These are phyloP conservation scores for Aegilops longissima DNA, from an alignment of 176 grass and related monocot species.

Conservation along the genomic window DNA sequence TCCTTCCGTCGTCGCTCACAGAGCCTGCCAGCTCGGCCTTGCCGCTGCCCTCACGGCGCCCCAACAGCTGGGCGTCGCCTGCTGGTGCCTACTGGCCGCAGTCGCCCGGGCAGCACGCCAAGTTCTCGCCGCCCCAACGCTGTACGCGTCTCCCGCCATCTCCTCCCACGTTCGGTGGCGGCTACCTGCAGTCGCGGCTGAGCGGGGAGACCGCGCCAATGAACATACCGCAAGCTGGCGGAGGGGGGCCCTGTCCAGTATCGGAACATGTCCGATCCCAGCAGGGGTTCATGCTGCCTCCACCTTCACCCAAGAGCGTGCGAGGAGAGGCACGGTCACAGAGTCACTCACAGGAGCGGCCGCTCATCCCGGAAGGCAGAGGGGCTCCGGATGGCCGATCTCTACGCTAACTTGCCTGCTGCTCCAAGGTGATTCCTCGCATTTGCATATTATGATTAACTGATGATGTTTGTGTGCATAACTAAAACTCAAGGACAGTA, in stretches of 20 bases:
- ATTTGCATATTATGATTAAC: neutral
- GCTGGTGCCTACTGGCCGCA: constrained; percentile 39
- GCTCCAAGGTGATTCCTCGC: constrained; percentile 62
- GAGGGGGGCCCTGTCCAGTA: constrained; percentile 37
- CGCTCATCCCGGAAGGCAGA: constrained; percentile 55
- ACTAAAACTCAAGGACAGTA: neutral
- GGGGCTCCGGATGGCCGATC: constrained; percentile 48
- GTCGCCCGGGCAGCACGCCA: constrained; percentile 39
- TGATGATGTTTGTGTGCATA: neutral
- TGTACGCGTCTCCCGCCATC: constrained; percentile 71
- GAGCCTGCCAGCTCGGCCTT: constrained; percentile 23
- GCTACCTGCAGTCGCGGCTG: constrained; percentile 64
- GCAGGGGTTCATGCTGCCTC: constrained; percentile 62
- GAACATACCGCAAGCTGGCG: constrained; percentile 57
- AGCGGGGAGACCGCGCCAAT: constrained; percentile 63
- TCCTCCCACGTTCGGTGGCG: constrained; percentile 61
- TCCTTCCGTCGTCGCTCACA: constrained; percentile 69
- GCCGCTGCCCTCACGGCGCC: constrained; percentile 28
- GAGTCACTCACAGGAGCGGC: constrained; percentile 55
- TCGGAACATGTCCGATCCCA: constrained; percentile 77
- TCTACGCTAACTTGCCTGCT: constrained; percentile 61
- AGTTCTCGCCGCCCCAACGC: constrained; percentile 63
- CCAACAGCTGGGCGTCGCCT: constrained; percentile 58
- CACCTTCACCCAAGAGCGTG: constrained; percentile 58
- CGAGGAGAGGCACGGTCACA: constrained; percentile 42